These are phyloP conservation scores for Nepenthes gracilis DNA, from an alignment of 148 eudicot species.

Conservation along the genomic window DNA sequence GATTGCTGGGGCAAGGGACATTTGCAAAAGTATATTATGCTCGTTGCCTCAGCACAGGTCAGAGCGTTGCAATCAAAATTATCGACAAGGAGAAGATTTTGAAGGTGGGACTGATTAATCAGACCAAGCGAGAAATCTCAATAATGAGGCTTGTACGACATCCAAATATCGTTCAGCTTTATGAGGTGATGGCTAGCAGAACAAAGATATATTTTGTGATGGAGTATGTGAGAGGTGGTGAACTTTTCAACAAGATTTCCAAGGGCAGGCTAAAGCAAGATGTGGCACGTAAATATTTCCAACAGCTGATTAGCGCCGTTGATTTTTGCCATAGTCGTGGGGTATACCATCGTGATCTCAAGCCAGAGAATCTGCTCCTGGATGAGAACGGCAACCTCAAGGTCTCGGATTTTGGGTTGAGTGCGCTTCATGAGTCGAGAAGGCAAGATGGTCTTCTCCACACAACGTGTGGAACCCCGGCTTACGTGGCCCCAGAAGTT, in stretches of 20 bases:
- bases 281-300: conserved; percentile 50
- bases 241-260: conserved; percentile 55
- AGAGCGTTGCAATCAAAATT: conserved; percentile 59
- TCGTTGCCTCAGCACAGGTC: conserved; percentile 27
- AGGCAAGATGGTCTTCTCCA: conserved; percentile 69
- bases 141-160: conserved; percentile 67
- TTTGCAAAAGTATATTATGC: conserved; percentile 73
- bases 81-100: conserved; percentile 57
- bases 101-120: conserved; percentile 49
- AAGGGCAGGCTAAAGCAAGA: conserved; percentile 58
- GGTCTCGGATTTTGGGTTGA: conserved; percentile 68
- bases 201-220: conserved; percentile 70
- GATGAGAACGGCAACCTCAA: conserved; percentile 56
- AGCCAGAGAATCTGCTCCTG: conserved; percentile 71
- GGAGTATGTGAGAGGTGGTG: conserved; percentile 74
- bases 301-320: conserved; percentile 62
- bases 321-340: conserved; percentile 86
- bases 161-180: conserved; percentile 55
- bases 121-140: conserved; percentile 72
- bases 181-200: conserved; percentile 82
- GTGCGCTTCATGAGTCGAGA: conserved; percentile 46
- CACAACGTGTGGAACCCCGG: conserved; percentile 89
- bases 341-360: conserved; percentile 75
- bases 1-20: conserved; percentile 63
- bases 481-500: conserved; percentile 83